Percentiles rank a stretch among this genome's conserved stretches.
Conservation (phyloP, 176 grass and related monocot genomes). For the Musa troglodytarum region DNA sequence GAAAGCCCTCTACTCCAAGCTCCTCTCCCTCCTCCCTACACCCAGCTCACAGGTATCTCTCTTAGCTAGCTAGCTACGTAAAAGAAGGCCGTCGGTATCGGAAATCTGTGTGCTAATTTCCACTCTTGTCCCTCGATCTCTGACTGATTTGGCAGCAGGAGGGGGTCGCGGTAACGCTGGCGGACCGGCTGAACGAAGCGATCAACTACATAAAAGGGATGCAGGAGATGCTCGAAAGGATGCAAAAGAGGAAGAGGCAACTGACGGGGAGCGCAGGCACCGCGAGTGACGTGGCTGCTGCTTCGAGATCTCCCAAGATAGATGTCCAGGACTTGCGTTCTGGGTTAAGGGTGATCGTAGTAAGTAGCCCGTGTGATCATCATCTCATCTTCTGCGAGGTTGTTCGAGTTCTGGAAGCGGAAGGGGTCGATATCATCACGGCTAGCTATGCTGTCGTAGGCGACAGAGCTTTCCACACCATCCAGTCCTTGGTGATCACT, state of each 20-base stretch:
- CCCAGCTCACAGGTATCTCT: neutral
- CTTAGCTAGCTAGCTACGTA: too few species aligned
- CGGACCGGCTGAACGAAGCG: constrained; percentile 51
- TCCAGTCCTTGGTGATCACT: constrained; percentile 51
- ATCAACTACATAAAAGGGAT: constrained; percentile 44
- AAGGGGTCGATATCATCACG: constrained; percentile 58
- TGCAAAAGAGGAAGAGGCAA: constrained; percentile 55
- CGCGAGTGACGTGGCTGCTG: neutral
- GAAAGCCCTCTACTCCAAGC: constrained; percentile 2
- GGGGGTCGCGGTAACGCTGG: constrained; percentile 2
- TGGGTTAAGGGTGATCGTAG: constrained; percentile 37
- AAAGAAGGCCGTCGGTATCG: neutral
- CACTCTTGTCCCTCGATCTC: neutral
- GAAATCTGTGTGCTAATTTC: neutral
- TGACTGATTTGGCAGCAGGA: neutral
- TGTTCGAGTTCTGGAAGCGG: constrained; percentile 40
- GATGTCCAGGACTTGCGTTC: constrained; percentile 55
- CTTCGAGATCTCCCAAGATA: constrained; percentile 21
- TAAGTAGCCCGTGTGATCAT: constrained; percentile 25
- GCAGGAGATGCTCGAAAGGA: constrained; percentile 42
- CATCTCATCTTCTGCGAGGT: constrained; percentile 41
- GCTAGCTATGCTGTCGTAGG: constrained; percentile 56
- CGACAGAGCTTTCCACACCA: constrained; percentile 45
- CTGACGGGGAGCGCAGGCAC: constrained; percentile 11
- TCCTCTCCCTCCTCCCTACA: neutral